These are phyloP conservation scores for Aegilops bicornis DNA, from an alignment of 176 grass and related monocot species.

Conservation along the genomic window DNA sequence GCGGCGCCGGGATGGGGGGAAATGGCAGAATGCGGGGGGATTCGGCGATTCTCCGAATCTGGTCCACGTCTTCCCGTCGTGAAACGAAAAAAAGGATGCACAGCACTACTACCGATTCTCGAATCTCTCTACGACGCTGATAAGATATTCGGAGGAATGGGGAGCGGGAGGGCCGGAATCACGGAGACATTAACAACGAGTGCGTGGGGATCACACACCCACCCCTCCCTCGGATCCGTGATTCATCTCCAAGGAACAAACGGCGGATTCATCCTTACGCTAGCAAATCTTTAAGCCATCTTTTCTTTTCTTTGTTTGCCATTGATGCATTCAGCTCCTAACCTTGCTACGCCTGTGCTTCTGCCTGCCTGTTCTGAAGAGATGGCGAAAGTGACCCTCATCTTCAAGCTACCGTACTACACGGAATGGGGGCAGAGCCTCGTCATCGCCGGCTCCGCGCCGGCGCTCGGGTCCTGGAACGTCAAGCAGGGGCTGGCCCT, in stretches of 20 bases:
- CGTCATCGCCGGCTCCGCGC: slow-evolving; percentile 67
- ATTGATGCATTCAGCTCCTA: slow-evolving; percentile 10
- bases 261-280: slow-evolving; percentile 8
- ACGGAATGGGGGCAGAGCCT: slow-evolving; percentile 89
- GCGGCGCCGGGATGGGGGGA: background rate
- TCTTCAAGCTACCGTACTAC: slow-evolving; percentile 87
- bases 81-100: background rate
- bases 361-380: background rate
- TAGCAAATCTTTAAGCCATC: background rate
- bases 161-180: background rate
- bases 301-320: background rate
- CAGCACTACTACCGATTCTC: background rate
- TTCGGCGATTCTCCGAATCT: slow-evolving; percentile 28
- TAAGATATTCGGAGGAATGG: background rate
- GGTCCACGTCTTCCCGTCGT: background rate
- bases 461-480: slow-evolving; percentile 74
- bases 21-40: background rate
- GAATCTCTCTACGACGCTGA: slow-evolving; percentile 11
- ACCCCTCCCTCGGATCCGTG: background rate
- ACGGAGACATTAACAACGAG: background rate
- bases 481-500: slow-evolving; percentile 76
- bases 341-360: background rate
- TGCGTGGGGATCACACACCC: background rate
- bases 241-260: background rate
- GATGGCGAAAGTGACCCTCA: slow-evolving; percentile 63